A percentile compares a stretch with the other conserved stretches of the same genome.
Evolutionary conservation across 139 green algal genomes (phyloP).

Genomic region (Picochlorum sp.): DNA sequence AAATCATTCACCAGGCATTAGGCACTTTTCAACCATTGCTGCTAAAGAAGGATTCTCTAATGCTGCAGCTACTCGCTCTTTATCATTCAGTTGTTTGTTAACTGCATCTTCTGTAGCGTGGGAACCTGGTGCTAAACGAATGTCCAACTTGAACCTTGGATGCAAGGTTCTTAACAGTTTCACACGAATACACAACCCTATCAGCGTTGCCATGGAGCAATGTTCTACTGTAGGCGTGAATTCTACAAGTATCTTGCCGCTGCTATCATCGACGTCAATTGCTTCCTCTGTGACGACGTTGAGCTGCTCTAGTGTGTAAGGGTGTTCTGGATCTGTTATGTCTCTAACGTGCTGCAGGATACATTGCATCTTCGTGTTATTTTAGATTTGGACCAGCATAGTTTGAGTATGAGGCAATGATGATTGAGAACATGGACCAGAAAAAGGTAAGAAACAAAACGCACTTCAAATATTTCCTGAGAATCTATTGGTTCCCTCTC

Average conservation of each 20-base stretch:
- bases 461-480: constrained; percentile 45
- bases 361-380: neutral
- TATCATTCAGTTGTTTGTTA: constrained; percentile 98
- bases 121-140: constrained; percentile 57
- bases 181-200: constrained; percentile 89
- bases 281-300: constrained; percentile 70
- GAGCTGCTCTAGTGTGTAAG: constrained; percentile 93
- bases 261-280: constrained; percentile 57
- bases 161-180: constrained; percentile 81
- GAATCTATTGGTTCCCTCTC: constrained; percentile 68
- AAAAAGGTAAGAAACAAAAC: neutral
- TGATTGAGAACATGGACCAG: neutral
- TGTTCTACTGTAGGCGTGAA: constrained; percentile 89
- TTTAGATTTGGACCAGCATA: neutral
- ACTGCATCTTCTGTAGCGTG: constrained; percentile 83
- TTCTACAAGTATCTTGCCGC: constrained; percentile 43
- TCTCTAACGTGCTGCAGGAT: constrained; percentile 66
- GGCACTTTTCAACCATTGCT: constrained; percentile 82
- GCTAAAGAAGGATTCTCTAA: constrained; percentile 92
- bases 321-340: constrained; percentile 96
- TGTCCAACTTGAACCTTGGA: constrained; percentile 82
- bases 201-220: constrained; percentile 98
- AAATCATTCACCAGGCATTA: no score
- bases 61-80: constrained; percentile 93
- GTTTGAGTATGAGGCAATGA: neutral